These are phyloP conservation scores for Tolypocladium inflatum DNA, from an alignment of 2,329 filamentous ascomycete species.

Conservation along the genomic window DNA sequence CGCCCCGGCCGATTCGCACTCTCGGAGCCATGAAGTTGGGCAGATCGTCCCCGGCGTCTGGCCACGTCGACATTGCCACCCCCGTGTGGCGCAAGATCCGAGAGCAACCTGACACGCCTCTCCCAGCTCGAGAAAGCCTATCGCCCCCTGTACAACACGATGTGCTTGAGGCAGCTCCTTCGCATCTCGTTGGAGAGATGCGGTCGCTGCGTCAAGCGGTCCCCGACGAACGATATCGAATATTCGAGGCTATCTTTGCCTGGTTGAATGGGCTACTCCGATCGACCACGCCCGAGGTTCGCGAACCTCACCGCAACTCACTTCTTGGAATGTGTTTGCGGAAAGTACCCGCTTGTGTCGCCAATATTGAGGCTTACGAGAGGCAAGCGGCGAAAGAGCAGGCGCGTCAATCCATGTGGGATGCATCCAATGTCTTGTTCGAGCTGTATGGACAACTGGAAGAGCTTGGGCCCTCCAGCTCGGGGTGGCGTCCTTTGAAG, in stretches of 20 bases:
- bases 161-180: not conserved
- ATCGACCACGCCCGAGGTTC: slow-evolving; percentile 12
- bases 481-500: slow-evolving; percentile 24
- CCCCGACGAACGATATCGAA: slow-evolving; percentile 14
- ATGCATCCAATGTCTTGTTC: slow-evolving; percentile 14
- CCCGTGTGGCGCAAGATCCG: slow-evolving; percentile 18
- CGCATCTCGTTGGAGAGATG: slow-evolving; percentile 11
- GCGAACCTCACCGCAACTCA: slow-evolving; percentile 18
- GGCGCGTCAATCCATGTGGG: slow-evolving; percentile 15
- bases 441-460: slow-evolving; percentile 26
- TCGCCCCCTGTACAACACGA: not conserved
- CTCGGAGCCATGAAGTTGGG: slow-evolving; percentile 19
- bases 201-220: slow-evolving; percentile 13
- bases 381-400: slow-evolving; percentile 10
- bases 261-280: slow-evolving; percentile 20
- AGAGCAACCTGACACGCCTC: slow-evolving; percentile 7
- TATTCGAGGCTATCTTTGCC: slow-evolving; percentile 22
- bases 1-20: slow-evolving; percentile 17
- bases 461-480: slow-evolving; percentile 13
- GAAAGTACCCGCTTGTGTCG: slow-evolving; percentile 17
- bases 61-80: slow-evolving; percentile 18
- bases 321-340: slow-evolving; percentile 27
- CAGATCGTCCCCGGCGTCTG: slow-evolving; percentile 13
- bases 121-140: not conserved
- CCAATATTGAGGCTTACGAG: slow-evolving; percentile 24